Conservation (phyloP, 1,284 basidiomycete genomes). For the Cryptococcus depauperatus region DNA sequence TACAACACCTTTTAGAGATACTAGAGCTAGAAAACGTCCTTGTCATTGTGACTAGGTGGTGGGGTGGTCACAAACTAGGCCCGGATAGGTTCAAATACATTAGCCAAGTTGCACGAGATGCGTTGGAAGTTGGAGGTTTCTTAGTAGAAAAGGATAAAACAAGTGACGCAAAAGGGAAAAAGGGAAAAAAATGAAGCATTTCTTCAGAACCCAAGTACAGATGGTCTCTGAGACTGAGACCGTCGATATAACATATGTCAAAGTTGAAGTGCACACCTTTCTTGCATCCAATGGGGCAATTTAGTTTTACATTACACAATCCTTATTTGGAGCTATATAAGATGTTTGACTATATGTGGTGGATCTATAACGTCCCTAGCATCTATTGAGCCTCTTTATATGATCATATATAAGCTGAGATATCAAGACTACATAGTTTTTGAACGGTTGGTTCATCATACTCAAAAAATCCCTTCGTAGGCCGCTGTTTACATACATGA, state of each 20-base stretch:
- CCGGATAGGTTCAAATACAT: conserved; percentile 89
- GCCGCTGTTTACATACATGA: no score
- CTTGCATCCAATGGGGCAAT: no score
- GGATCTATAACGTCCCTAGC: no score
- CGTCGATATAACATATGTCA: background rate
- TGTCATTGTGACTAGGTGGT: conserved; percentile 58
- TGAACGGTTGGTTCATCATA: no score
- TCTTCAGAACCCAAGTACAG: background rate
- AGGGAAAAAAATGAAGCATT: conserved; percentile 8
- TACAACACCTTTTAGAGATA: conserved; percentile 81
- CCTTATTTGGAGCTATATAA: no score
- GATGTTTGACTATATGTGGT: no score
- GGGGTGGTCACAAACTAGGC: conserved; percentile 59
- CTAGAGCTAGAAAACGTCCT: conserved; percentile 62
- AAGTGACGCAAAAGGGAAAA: conserved; percentile 17
- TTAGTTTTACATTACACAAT: no score
- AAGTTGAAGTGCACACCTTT: background rate
- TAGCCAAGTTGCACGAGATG: conserved; percentile 79
- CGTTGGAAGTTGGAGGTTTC: conserved; percentile 62
- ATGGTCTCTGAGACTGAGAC: background rate
- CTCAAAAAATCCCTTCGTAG: no score
- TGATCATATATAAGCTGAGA: no score
- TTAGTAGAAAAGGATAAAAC: conserved; percentile 18
- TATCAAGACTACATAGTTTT: no score
- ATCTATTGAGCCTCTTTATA: no score